Conservation (phyloP, 768 basidiomycete genomes). For the Trametes coccinea region DNA sequence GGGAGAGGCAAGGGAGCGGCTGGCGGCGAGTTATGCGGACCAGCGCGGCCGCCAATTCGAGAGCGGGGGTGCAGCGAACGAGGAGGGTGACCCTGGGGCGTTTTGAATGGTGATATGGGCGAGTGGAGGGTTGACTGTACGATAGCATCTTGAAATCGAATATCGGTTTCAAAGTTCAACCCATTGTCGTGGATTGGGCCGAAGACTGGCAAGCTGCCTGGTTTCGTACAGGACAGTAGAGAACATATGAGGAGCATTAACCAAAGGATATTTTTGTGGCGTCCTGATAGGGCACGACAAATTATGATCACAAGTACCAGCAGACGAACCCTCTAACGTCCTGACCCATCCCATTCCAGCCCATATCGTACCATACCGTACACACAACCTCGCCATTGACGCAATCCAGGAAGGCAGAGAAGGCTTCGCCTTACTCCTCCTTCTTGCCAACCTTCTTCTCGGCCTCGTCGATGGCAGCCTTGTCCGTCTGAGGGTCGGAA, state of each 20-base stretch:
- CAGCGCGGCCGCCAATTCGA: slow-evolving; percentile 25
- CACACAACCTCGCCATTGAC: not conserved
- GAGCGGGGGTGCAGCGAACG: slow-evolving; percentile 22
- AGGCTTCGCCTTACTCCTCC: slow-evolving; percentile 58
- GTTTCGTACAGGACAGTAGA: no score
- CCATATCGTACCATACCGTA: slow-evolving; percentile 14
- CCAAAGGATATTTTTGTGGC: slow-evolving; percentile 12
- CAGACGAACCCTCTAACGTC: not conserved
- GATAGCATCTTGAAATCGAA: not conserved
- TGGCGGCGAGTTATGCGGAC: slow-evolving; percentile 25
- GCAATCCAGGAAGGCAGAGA: not conserved
- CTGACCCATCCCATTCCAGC: not conserved
- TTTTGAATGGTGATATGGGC: not conserved
- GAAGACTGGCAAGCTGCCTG: no score
- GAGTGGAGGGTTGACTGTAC: not conserved
- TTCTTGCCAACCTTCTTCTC: slow-evolving; percentile 82
- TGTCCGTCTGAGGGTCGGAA: slow-evolving; percentile 80
- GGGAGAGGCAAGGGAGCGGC: slow-evolving; percentile 23
- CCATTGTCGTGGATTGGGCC: no score
- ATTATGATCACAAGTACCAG: not conserved
- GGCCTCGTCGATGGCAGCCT: slow-evolving; percentile 83
- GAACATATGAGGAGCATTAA: not conserved
- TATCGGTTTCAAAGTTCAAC: no score
- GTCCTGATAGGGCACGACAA: slow-evolving; percentile 1
- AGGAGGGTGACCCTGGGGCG: slow-evolving; percentile 21